Base-by-base conservation (phyloP, 2,329 filamentous ascomycete species). In the Trichoderma koningii region DNA sequence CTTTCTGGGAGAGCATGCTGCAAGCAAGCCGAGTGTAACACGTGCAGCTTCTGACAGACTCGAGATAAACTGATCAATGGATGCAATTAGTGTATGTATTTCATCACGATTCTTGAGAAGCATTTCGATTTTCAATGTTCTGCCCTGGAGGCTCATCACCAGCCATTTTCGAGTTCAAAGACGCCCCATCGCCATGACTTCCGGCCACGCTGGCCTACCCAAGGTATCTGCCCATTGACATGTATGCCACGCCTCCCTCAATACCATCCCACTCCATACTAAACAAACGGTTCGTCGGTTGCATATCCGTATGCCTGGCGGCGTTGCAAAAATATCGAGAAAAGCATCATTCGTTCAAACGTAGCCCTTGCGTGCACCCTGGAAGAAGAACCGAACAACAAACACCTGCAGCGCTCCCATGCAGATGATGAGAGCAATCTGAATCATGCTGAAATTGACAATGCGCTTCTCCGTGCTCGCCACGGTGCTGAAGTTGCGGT, bases 391-490 rank as follows among this genome's bases (percentile, higher is more conserved):
- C 70, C 92, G 84, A 72, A 99, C 95, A 71, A 99, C 89, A 78
- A 98, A 97, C 57, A 99, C 95, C 82, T 99, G 96, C 75, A 99
- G 80, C 53, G 87, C 93, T 51, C 94, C 95, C 96, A 99, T 99
- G 66, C 89, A 90, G 69, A 97, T 83, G 82, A 99, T 96, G 82
- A 99, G 88, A 68, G 86, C 84, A 70, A 91, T 90, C 82, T 99
- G 95, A 72, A 98, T 90, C 75, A 99, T 83, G 76, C 92, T 96
- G 78, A 99, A 97, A 80, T 97, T 98, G 82, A 97, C 93, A 73
- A 99, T 99, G 69, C 95, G 86, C 76, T 87, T 87, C 83, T 99
- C 95, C 47, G 95, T 99, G 81, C 93, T 97, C 77, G 92, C 86
- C 72, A 99, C 95, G 10, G 95, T 99, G 81, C 92, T 96, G 81